Percentiles rank a stretch among this genome's conserved stretches.
These are phyloP conservation scores for Sporisorium exsertum DNA, from an alignment of 1,284 basidiomycete species.

Conservation along the genomic window DNA sequence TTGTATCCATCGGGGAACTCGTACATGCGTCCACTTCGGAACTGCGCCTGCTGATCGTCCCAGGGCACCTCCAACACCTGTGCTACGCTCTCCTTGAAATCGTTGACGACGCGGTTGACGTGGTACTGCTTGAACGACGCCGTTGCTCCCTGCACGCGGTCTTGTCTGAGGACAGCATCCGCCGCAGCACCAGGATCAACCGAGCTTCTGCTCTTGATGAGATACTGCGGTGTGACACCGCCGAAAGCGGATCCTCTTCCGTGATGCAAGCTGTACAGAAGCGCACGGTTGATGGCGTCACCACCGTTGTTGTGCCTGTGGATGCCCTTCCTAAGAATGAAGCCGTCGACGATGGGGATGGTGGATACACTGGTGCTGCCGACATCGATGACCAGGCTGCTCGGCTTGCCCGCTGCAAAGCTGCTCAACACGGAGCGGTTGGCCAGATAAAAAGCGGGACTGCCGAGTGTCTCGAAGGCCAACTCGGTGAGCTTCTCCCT, in stretches of 20 bases:
- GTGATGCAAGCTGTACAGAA: conserved; percentile 58
- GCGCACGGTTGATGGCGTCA: conserved; percentile 45
- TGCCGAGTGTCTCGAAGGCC: conserved; percentile 94
- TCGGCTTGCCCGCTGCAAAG: conserved; percentile 97
- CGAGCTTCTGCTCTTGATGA: conserved; percentile 80
- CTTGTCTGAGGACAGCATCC: conserved; percentile 68
- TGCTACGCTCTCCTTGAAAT: conserved; percentile 89
- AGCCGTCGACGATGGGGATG: conserved; percentile 96
- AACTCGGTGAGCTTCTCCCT: conserved; percentile 94
- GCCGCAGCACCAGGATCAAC: conserved; percentile 78
- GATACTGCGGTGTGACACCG: conserved; percentile 75
- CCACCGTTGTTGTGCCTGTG: conserved; percentile 63
- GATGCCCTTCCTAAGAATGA: conserved; percentile 92
- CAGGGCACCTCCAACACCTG: conserved; percentile 86
- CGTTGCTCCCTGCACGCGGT: conserved; percentile 72
- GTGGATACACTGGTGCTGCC: conserved; percentile 89
- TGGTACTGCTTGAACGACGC: conserved; percentile 84
- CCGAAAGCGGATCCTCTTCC: conserved; percentile 29
- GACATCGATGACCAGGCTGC: conserved; percentile 92
- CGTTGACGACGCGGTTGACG: conserved; percentile 86
- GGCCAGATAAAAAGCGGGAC: conserved; percentile 96
- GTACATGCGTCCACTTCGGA: conserved; percentile 73
- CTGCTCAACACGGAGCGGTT: conserved; percentile 95
- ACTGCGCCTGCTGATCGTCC: conserved; percentile 78
- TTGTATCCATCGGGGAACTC: conserved; percentile 97